Evolutionary conservation across 1,139 yeast species (phyloP).

Genomic region (Geotrichum australiense): DNA sequence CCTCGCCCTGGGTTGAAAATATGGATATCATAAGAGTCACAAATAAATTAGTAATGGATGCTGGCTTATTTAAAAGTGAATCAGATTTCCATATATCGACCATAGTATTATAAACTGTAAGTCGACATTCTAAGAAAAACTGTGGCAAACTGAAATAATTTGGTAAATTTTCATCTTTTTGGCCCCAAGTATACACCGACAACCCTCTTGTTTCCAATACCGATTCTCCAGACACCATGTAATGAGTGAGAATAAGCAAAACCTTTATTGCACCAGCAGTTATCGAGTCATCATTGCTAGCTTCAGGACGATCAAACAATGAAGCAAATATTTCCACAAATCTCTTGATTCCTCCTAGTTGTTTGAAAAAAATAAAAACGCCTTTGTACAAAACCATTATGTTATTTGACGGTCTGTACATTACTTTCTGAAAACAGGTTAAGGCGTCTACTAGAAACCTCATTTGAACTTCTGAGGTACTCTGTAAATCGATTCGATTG

Average conservation of each 20-base stretch:
- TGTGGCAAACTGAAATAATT: constrained; percentile 30
- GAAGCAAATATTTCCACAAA: constrained; percentile 24
- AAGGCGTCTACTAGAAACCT: constrained; percentile 16
- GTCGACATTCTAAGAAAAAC: constrained; percentile 31
- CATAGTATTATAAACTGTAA: constrained; percentile 24
- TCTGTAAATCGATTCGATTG: constrained; percentile 1
- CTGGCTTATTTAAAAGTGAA: constrained; percentile 21
- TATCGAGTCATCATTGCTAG: constrained; percentile 12
- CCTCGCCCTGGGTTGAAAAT: constrained; percentile 24
- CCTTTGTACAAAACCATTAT: constrained; percentile 22
- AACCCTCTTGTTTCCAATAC: constrained; percentile 23
- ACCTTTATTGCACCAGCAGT: constrained; percentile 19
- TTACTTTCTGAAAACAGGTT: constrained; percentile 23
- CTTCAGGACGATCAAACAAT: constrained; percentile 19
- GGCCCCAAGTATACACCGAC: constrained; percentile 25
- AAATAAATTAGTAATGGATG: constrained; percentile 22
- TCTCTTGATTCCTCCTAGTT: constrained; percentile 28
- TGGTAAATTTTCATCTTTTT: constrained; percentile 23
- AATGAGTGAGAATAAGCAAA: constrained; percentile 22
- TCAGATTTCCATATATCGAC: constrained; percentile 29
- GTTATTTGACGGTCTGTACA: constrained; percentile 23
- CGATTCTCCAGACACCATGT: constrained; percentile 23
- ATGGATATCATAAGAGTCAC: constrained; percentile 24
- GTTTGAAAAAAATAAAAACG: constrained; percentile 31
- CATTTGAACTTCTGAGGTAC: constrained; percentile 14